Base-by-base conservation (phyloP, 495 filamentous ascomycete species). In the Penicillium coprophilum region DNA sequence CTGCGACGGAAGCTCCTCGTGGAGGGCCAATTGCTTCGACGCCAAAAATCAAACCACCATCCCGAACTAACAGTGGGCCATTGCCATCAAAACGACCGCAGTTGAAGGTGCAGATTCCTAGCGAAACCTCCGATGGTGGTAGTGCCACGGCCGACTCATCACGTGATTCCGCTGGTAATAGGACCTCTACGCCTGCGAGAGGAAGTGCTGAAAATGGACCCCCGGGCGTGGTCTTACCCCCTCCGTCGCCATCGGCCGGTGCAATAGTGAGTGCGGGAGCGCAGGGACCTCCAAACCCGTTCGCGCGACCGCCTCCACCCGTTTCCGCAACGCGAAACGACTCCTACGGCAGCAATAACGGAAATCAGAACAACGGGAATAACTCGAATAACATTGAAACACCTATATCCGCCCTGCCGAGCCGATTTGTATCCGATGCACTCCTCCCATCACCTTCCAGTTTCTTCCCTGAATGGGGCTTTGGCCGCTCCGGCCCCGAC, bases 401-500 rank as follows among this genome's bases (percentile, higher is more conserved):
- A 4, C 94, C 94, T 0, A 92, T 96, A n/a, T 97, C 93, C n/a
- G 93, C 94, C 3, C 79, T 98, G 8, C 94, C 94, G 2, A 94
- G 89, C 46, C 83, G 92, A 23, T 97, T 97, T 69, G 85, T 96
- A 43, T 87, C 85, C 27, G 87, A 90, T 60, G 87, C 88, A 8
- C 83, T 95, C 30, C 79, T 97, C 20, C 92, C 94, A 2, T 91
- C 87, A 40, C 94, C 94, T 3, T 91, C 85, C 51, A 88, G 82
- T 57, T 97, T 97, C 73, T 97, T 96, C 70, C 85, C 90, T 0
- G 92, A 96, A 58, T 97, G 92, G 94, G 84, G 86, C 53, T 85
- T 86, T 68, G 79, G 82, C 72, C 82, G 76, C 57, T 72, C 73
- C 5, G 83, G 83, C 7, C 82, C 74, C 41, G 87, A 91, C 54